Conservation (phyloP, 495 filamentous ascomycete species). For the Neurospora intermedia region DNA sequence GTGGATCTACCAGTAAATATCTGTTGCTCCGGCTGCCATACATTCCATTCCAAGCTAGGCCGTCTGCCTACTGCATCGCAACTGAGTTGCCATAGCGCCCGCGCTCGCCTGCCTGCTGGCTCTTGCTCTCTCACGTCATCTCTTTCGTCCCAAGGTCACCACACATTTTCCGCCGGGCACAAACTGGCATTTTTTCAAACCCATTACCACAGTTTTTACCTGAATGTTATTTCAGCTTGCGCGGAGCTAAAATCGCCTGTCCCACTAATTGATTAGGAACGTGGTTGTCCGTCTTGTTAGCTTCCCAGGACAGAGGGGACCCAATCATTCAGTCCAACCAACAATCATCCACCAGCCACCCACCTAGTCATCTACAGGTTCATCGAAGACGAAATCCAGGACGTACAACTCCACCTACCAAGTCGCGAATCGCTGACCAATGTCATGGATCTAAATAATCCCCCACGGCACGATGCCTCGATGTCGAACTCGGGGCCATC, state of each 20-base stretch:
- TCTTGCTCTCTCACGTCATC: neutral
- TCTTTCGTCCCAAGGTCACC: neutral
- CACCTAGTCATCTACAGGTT: neutral
- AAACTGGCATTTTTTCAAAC: neutral
- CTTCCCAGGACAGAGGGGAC: neutral
- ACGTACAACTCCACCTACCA: neutral
- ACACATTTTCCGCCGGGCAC: neutral
- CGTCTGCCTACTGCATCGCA: neutral
- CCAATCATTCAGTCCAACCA: neutral
- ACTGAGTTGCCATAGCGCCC: neutral
- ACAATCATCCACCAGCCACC: neutral
- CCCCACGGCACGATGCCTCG: slow-evolving; percentile 14
- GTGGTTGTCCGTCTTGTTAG: neutral
- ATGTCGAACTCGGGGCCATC: slow-evolving; percentile 35
- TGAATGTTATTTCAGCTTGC: neutral
- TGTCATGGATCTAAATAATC: neutral
- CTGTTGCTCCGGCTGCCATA: neutral
- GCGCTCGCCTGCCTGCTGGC: neutral
- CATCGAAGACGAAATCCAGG: neutral
- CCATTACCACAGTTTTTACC: neutral
- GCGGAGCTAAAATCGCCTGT: neutral
- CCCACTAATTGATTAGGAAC: neutral
- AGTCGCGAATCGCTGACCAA: neutral
- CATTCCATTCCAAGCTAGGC: neutral
- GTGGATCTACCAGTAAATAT: neutral